phyloP scores from a whole-genome alignment of 257 asterid species.

The Penstemon davidsonii region DNA sequence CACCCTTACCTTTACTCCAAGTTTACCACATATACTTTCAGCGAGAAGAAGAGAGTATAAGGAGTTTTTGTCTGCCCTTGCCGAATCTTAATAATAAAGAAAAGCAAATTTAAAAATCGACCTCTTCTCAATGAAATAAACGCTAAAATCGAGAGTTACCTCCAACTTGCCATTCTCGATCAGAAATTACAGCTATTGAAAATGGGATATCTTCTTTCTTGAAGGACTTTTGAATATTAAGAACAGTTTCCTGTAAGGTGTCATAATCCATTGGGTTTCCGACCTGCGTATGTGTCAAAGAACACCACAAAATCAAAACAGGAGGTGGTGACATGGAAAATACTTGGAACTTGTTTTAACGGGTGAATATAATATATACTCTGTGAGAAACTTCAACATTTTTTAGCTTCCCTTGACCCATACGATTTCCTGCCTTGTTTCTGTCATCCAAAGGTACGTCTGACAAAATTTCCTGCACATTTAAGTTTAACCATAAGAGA shows the following conservation, averaged over 20 bases:
- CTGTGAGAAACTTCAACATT: slow-evolving; percentile 78
- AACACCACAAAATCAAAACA: slow-evolving; percentile 20
- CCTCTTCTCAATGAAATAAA: slow-evolving; percentile 17
- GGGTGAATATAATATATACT: slow-evolving; percentile 44
- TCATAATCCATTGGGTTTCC: slow-evolving; percentile 93
- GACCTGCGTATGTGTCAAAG: slow-evolving; percentile 47
- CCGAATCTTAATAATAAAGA: slow-evolving; percentile 56
- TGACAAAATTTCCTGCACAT: slow-evolving; percentile 78
- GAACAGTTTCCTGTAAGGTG: slow-evolving; percentile 68
- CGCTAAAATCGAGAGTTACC: slow-evolving; percentile 45
- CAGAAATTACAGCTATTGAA: slow-evolving; percentile 83
- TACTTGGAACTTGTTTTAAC: not conserved
- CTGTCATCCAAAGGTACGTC: slow-evolving; percentile 89
- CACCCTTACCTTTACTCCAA: slow-evolving; percentile 70
- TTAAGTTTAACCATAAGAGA: no score
- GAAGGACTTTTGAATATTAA: slow-evolving; percentile 48
- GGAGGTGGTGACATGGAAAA: slow-evolving; percentile 9
- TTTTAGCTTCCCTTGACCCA: slow-evolving; percentile 69
- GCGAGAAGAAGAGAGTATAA: slow-evolving; percentile 95
- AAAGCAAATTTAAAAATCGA: slow-evolving; percentile 9
- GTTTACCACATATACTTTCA: slow-evolving; percentile 75
- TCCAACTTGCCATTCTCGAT: slow-evolving; percentile 89
- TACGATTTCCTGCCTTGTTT: slow-evolving; percentile 54
- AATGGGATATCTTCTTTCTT: slow-evolving; percentile 66
- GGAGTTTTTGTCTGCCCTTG: slow-evolving; percentile 89